Conservation (phyloP, 495 filamentous ascomycete genomes). For the Penicillium maclennaniae region DNA sequence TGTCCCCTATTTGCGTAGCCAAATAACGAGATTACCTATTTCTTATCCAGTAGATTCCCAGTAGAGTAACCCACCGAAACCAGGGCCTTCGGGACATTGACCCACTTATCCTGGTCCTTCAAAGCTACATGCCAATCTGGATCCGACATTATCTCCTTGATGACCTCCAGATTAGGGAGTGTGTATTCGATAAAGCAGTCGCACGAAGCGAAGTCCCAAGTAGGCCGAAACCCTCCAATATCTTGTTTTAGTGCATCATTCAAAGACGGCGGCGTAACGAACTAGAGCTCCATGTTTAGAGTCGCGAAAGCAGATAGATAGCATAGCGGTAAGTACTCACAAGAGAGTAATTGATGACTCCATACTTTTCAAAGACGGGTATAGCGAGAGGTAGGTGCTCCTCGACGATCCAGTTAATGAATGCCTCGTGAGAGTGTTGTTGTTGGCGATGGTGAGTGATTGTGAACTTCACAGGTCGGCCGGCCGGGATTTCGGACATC, state of each 20-base stretch:
- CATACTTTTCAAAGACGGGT: slow-evolving; percentile 29
- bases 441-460: slow-evolving; percentile 26
- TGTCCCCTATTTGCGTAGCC: too few relatives aligned
- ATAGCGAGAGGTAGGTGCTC: slow-evolving; percentile 28
- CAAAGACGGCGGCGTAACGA: too few relatives aligned
- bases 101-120: slow-evolving; percentile 28
- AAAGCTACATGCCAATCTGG: slow-evolving; percentile 25
- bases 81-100: slow-evolving; percentile 24
- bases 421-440: slow-evolving; percentile 28
- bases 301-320: too few relatives aligned
- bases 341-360: slow-evolving; percentile 26
- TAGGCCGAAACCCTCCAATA: too few relatives aligned
- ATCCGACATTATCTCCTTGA: slow-evolving; percentile 23
- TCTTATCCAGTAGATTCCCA: slow-evolving; percentile 15
- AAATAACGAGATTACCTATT: neutral
- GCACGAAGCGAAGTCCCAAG: too few relatives aligned
- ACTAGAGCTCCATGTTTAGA: too few relatives aligned
- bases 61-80: slow-evolving; percentile 21
- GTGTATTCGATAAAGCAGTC: too few relatives aligned
- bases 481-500: slow-evolving; percentile 7
- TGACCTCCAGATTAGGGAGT: slow-evolving; percentile 8
- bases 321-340: too few relatives aligned
- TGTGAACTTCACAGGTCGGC: slow-evolving; percentile 24
- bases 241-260: too few relatives aligned
- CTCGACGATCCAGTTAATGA: slow-evolving; percentile 31